These are phyloP conservation scores for Penicillium ochrochloron DNA, from an alignment of 495 filamentous ascomycete genomes.

Conservation along the genomic window DNA sequence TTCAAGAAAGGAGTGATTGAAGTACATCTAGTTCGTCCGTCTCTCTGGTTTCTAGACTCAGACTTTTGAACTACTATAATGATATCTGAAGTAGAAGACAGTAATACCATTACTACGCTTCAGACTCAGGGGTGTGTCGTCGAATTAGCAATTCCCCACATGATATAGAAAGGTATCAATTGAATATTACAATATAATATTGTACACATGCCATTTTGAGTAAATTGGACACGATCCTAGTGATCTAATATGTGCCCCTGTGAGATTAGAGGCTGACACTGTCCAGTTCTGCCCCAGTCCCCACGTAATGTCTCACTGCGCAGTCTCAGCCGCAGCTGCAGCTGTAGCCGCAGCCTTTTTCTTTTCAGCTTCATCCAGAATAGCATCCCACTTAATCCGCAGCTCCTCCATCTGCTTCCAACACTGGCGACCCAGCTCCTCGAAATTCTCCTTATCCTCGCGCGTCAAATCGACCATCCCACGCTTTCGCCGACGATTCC, in stretches of 20 bases:
- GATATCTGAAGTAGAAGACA: too few relatives aligned
- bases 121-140: too few relatives aligned
- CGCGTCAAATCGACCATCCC: slow-evolving; percentile 61
- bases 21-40: too few relatives aligned
- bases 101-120: too few relatives aligned
- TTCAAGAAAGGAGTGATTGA: too few relatives aligned
- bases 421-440: slow-evolving; percentile 68
- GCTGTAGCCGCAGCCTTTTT: not conserved
- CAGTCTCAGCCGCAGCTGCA: slow-evolving; percentile 14
- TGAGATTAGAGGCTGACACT: not conserved
- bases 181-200: not conserved
- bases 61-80: too few relatives aligned
- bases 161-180: not conserved
- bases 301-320: slow-evolving; percentile 3
- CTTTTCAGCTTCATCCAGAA: slow-evolving; percentile 50
- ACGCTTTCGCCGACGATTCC: slow-evolving; percentile 56
- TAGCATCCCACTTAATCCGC: slow-evolving; percentile 75
- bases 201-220: slow-evolving; percentile 7
- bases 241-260: not conserved
- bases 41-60: too few relatives aligned
- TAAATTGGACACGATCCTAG: not conserved
- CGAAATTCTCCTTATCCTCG: slow-evolving; percentile 72
- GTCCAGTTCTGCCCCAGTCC: not conserved
- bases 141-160: too few relatives aligned
- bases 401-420: slow-evolving; percentile 89